These are phyloP conservation scores for Penicillium fuscoglaucum DNA, from an alignment of 2,329 filamentous ascomycete species.

Conservation along the genomic window DNA sequence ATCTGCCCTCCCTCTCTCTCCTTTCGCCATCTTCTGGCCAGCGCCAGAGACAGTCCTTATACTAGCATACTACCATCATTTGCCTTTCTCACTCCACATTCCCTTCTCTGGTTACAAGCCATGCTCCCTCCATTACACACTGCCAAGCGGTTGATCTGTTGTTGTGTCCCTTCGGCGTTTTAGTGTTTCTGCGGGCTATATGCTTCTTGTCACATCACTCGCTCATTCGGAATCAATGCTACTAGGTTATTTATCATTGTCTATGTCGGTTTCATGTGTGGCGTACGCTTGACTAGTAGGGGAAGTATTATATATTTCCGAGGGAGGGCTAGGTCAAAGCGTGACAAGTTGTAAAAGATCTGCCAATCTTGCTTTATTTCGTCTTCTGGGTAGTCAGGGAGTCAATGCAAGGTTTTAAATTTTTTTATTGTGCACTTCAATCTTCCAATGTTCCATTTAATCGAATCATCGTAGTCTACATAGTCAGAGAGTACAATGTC, in stretches of 20 bases:
- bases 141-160: slow-evolving; percentile 28
- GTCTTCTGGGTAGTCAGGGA: slow-evolving; percentile 19
- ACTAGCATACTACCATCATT: slow-evolving; percentile 9
- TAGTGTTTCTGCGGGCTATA: slow-evolving; percentile 19
- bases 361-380: slow-evolving; percentile 15
- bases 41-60: slow-evolving; percentile 24
- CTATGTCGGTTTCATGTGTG: slow-evolving; percentile 11
- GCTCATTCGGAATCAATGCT: slow-evolving; percentile 25
- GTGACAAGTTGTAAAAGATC: slow-evolving; percentile 17
- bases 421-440: background rate
- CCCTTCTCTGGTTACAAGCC: slow-evolving; percentile 19
- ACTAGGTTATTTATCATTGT: slow-evolving; percentile 17
- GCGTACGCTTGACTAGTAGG: slow-evolving; percentile 1
- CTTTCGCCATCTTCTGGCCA: slow-evolving; percentile 16
- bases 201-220: slow-evolving; percentile 22
- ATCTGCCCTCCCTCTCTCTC: slow-evolving; percentile 9
- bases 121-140: slow-evolving; percentile 24
- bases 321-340: background rate
- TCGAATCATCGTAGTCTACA: background rate
- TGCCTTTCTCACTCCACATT: slow-evolving; percentile 18
- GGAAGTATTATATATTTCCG: slow-evolving; percentile 20
- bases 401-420: slow-evolving; percentile 16
- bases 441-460: background rate
- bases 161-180: slow-evolving; percentile 22
- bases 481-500: background rate